These are phyloP conservation scores for Fusarium dimerum DNA, from an alignment of 2,329 filamentous ascomycete species.

Conservation along the genomic window DNA sequence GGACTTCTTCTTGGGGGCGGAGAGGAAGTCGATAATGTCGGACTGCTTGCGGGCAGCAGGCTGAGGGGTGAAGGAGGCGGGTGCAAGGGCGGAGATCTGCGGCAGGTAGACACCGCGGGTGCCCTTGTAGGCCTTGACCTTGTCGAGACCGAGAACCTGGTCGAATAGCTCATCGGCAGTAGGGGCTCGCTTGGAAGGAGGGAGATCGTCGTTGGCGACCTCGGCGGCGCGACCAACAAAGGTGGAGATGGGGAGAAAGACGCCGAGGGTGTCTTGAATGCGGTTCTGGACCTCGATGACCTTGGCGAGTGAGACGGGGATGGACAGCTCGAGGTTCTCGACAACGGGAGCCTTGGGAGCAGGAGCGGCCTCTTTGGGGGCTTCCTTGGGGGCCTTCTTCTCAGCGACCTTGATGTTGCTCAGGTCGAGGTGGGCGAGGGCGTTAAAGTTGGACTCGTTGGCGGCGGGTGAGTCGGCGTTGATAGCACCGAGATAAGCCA, in stretches of 20 bases:
- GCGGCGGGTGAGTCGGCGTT: constrained; percentile 69
- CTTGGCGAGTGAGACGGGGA: constrained; percentile 76
- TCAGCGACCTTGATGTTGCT: constrained; percentile 87
- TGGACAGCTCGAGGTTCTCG: constrained; percentile 59
- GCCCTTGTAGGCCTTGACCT: constrained; percentile 46
- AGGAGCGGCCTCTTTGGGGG: constrained; percentile 38
- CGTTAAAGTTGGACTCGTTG: constrained; percentile 70
- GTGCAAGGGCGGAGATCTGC: constrained; percentile 62
- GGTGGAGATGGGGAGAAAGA: constrained; percentile 79
- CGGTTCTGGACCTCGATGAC: constrained; percentile 81
- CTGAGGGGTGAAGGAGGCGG: constrained; percentile 41
- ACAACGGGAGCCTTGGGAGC: constrained; percentile 45
- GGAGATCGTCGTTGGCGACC: constrained; percentile 84
- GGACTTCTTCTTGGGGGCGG: constrained; percentile 40
- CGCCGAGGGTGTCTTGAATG: constrained; percentile 74
- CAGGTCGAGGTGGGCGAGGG: constrained; percentile 83
- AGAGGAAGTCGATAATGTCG: constrained; percentile 84
- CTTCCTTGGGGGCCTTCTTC: constrained; percentile 43
- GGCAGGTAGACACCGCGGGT: constrained; percentile 69
- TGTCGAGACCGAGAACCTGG: constrained; percentile 73
- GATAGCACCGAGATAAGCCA: constrained; percentile 84
- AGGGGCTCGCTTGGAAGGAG: constrained; percentile 61
- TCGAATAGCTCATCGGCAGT: constrained; percentile 86
- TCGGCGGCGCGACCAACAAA: constrained; percentile 85
- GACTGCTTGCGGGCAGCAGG: constrained; percentile 37